phyloP scores from a whole-genome alignment of 148 eudicot genomes.

The Vaccinium corymbosum region DNA sequence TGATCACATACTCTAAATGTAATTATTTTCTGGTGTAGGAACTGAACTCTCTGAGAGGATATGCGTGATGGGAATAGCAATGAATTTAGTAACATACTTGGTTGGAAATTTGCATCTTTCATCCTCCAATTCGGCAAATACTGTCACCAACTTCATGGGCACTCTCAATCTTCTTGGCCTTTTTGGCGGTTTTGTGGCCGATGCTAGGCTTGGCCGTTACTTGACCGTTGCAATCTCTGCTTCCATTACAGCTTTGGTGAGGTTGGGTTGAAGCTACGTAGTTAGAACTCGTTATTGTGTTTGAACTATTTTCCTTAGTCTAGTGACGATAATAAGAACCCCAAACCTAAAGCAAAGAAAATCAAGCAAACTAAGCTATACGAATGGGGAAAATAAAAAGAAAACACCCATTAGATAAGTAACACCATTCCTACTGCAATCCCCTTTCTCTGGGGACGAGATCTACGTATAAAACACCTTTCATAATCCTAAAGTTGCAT shows the following conservation, averaged over 20 bases:
- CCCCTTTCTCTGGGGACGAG: background rate
- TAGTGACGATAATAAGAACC: background rate
- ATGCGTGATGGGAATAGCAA: slow-evolving; percentile 85
- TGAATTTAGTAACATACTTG: slow-evolving; percentile 93
- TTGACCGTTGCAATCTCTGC: slow-evolving; percentile 77
- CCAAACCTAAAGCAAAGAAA: background rate
- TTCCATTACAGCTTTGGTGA: slow-evolving; percentile 73
- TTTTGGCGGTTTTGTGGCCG: slow-evolving; percentile 87
- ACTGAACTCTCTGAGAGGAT: slow-evolving; percentile 91
- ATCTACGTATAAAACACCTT: background rate
- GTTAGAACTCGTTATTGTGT: background rate
- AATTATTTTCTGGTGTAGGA: slow-evolving; percentile 32
- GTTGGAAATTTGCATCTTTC: slow-evolving; percentile 79
- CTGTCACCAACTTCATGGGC: slow-evolving; percentile 97
- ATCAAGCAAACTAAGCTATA: background rate
- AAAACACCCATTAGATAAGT: background rate
- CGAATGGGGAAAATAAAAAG: background rate
- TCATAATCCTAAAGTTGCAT: background rate
- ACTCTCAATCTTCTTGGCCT: slow-evolving; percentile 86
- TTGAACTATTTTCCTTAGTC: background rate
- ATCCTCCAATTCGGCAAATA: slow-evolving; percentile 81
- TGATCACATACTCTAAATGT: background rate
- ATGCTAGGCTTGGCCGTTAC: slow-evolving; percentile 91
- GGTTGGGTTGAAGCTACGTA: background rate
- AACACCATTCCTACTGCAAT: background rate